Evolutionary conservation across 768 basidiomycete species (phyloP).

Genomic region (Rhizopogon vesiculosus): DNA sequence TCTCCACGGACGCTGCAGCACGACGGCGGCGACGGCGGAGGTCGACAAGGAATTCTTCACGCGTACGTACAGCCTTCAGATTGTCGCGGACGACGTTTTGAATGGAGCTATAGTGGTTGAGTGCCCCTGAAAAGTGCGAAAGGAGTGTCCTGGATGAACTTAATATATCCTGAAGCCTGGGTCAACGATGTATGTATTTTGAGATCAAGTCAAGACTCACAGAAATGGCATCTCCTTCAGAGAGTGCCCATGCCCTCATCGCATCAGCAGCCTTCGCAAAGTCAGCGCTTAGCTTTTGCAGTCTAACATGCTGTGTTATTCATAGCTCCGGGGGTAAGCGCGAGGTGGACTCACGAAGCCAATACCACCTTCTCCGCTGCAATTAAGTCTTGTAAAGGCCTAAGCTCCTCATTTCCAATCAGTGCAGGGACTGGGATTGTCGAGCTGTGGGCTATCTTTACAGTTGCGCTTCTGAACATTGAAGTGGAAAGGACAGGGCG

Average conservation of each 20-base stretch:
- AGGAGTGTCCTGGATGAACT: conserved; percentile 65
- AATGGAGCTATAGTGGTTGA: conserved; percentile 66
- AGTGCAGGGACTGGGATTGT: conserved; percentile 60
- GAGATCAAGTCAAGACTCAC: conserved; percentile 35
- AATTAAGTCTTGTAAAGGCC: conserved; percentile 84
- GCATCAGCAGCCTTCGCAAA: conserved; percentile 69
- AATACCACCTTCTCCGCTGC: conserved; percentile 83
- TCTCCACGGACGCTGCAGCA: conserved; percentile 67
- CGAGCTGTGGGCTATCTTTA: conserved; percentile 86
- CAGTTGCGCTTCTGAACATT: conserved; percentile 78
- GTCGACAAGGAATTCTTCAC: conserved; percentile 80
- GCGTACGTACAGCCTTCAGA: conserved; percentile 78
- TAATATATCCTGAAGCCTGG: conserved; percentile 58
- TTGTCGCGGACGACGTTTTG: conserved; percentile 58
- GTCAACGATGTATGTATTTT: background rate
- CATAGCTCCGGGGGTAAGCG: background rate
- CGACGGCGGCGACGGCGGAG: conserved; percentile 65
- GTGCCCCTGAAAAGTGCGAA: conserved; percentile 59
- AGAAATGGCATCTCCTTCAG: conserved; percentile 80
- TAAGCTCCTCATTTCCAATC: conserved; percentile 66
- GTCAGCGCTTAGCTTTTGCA: conserved; percentile 65
- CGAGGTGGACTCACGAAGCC: conserved; percentile 47
- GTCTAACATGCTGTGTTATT: conserved; percentile 25
- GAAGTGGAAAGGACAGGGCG: background rate
- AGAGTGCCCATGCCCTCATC: conserved; percentile 64